Percentiles rank a stretch among this genome's conserved stretches.
Evolutionary conservation across 306 rosid species (phyloP).

Genomic region (Cicer pinnatifidum): DNA sequence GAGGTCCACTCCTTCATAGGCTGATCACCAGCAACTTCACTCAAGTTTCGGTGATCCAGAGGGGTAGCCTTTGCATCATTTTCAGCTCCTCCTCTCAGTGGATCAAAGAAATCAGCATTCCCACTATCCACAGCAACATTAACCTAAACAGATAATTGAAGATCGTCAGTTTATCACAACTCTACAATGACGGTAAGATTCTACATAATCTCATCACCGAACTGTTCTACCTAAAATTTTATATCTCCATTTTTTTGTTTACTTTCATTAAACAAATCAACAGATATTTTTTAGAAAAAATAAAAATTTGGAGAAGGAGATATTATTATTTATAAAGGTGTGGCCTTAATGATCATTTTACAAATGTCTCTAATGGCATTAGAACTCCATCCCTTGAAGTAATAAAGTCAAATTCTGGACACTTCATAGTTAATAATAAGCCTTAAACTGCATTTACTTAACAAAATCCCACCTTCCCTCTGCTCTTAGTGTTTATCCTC

Average conservation of each 20-base stretch:
- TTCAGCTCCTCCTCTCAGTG: slow-evolving; percentile 67
- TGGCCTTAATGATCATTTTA: too few relatives aligned
- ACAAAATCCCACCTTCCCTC: neutral
- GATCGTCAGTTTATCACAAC: slow-evolving; percentile 30
- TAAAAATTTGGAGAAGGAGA: too few relatives aligned
- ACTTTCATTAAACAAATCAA: slow-evolving; percentile 4
- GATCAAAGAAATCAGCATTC: slow-evolving; percentile 65
- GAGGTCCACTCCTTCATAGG: slow-evolving; percentile 78
- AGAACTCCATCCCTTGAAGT: too few relatives aligned
- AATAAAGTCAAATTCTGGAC: too few relatives aligned
- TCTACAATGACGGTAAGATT: neutral
- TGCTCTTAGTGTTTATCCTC: neutral
- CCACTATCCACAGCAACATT: slow-evolving; percentile 48
- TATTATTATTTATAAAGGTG: too few relatives aligned
- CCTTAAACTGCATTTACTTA: neutral
- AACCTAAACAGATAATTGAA: slow-evolving; percentile 52
- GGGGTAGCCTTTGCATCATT: slow-evolving; percentile 44
- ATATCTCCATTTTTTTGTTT: neutral
- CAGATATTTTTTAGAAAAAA: neutral
- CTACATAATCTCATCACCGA: neutral
- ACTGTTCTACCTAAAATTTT: neutral
- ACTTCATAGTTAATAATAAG: neutral
- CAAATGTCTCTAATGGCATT: too few relatives aligned
- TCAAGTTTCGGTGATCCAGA: slow-evolving; percentile 40
- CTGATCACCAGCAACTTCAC: slow-evolving; percentile 49